A percentile compares a stretch with the other conserved stretches of the same genome.
Conservation (phyloP, 225 moss, liverwort and hornwort species). For the Marchantia paleacea region DNA sequence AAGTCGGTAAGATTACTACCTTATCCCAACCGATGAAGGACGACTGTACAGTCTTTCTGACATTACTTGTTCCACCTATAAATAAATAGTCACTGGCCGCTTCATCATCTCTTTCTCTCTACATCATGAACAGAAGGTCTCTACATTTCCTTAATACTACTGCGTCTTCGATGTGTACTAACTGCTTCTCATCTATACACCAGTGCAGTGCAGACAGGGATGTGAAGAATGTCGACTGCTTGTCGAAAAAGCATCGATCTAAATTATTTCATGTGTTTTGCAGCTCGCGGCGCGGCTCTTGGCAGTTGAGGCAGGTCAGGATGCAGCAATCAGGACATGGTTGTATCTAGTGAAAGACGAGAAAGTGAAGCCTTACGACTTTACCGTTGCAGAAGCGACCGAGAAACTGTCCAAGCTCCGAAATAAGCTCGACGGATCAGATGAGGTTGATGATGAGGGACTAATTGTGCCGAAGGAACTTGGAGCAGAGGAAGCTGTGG, state of each 20-base stretch:
- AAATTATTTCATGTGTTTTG: neutral
- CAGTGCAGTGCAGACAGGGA: no score
- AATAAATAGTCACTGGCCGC: no score
- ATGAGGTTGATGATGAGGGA: slow-evolving; percentile 54
- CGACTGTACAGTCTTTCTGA: no score
- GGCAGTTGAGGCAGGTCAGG: slow-evolving; percentile 70
- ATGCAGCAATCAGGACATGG: slow-evolving; percentile 59
- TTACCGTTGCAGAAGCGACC: slow-evolving; percentile 59
- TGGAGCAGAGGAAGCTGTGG: slow-evolving; percentile 42
- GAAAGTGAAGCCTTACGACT: slow-evolving; percentile 42
- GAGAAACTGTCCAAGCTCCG: slow-evolving; percentile 47
- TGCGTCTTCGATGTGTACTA: no score
- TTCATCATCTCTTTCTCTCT: no score
- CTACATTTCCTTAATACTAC: no score
- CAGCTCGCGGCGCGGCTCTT: slow-evolving; percentile 58
- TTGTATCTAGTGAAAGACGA: slow-evolving; percentile 43
- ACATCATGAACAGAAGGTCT: no score
- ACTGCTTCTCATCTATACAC: no score
- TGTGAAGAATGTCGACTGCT: no score
- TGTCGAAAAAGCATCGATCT: no score
- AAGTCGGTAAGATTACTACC: slow-evolving; percentile 38
- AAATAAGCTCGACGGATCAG: slow-evolving; percentile 24
- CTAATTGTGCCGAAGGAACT: slow-evolving; percentile 40
- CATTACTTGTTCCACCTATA: no score
- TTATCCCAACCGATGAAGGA: no score